Base-by-base conservation (phyloP, 371 early-diverging fungal genomes). In the Mucor saturninus region DNA sequence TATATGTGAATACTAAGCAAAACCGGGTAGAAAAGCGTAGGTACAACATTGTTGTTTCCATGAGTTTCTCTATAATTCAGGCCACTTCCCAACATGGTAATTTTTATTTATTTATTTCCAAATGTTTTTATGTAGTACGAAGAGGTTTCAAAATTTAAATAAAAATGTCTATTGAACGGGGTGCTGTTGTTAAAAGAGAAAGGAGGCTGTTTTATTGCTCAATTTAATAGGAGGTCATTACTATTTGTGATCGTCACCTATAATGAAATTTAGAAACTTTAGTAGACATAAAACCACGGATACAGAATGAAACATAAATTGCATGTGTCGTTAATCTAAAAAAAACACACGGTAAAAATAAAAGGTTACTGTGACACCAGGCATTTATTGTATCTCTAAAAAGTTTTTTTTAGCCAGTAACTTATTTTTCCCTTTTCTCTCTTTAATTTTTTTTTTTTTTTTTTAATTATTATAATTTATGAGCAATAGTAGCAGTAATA, bases 391-490 rank as follows among this genome's bases (percentile, higher is more conserved):
- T 50, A 30, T 13, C 11, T 50, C 29, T 50, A 50, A 50, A 50
- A 50, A 50, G 10, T 30, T 50, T 50, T 50, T 50, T 50, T 29
- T 8, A 26, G 4, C 49, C 42, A 14, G 49, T 63, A 15, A 50
- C 39, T 37, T 45, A 2, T 38, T 53, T 37, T 37, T 53, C 30
- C 53, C 13, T 58, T 31, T 53, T 46, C 26, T 45, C 30, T 64
- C 52, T 46, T 13, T 45, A n/a, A 35, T 26, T 57, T 57, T 43
- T 3, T 9, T 50, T 53, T 45, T 45, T 40, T 39, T 43, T 5
- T 29, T 42, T 1, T 45, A 45, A 45, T 28, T 35, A 32, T 29
- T 56, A 11, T 35, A 29, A 57, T 52, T 26, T 21, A 64, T 53
- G 53, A 26, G 30, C 29, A 45, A 30, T 13, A 51, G 51, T 32